A percentile compares a stretch with the other conserved stretches of the same genome.
Conservation (phyloP, 192 early-diverging fungal genomes). For the Linnemannia zychae region DNA sequence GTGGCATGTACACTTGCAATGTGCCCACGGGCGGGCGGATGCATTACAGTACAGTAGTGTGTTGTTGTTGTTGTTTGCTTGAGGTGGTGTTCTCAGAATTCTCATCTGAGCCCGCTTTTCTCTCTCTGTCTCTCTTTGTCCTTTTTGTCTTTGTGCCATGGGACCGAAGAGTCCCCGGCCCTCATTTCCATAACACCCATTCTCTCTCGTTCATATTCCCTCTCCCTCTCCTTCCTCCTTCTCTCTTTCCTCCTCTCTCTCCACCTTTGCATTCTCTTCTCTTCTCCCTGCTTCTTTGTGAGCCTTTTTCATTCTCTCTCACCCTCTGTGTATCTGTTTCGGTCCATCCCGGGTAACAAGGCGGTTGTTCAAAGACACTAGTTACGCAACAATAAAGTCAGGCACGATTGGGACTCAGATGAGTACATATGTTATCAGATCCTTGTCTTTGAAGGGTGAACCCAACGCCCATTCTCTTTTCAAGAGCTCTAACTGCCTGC, state of each 20-base stretch:
- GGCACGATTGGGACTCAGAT: not conserved
- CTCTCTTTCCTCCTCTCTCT: not conserved
- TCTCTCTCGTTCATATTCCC: not conserved
- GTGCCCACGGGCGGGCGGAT: not conserved
- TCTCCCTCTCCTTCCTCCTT: not conserved
- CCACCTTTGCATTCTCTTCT: not conserved
- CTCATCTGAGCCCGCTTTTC: conserved; percentile 1
- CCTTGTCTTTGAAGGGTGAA: not conserved
- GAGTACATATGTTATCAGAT: conserved; percentile 2
- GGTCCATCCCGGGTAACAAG: not conserved
- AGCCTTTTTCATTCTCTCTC: not conserved
- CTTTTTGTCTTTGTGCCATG: not conserved
- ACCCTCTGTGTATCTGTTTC: not conserved
- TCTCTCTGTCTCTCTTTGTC: not conserved
- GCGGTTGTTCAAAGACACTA: not conserved
- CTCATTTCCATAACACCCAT: too few species aligned
- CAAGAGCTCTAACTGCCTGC: not conserved
- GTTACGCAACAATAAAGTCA: too few species aligned
- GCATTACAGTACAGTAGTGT: too few species aligned
- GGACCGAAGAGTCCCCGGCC: not conserved
- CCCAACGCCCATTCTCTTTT: not conserved
- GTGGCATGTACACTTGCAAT: not conserved
- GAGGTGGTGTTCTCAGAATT: not conserved
- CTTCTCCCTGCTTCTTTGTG: too few species aligned
- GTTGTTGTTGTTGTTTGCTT: too few species aligned